Percentiles rank a stretch among this genome's conserved stretches.
phyloP scores from a whole-genome alignment of 164 flowering plant species.

The Euptelea pleiosperma region DNA sequence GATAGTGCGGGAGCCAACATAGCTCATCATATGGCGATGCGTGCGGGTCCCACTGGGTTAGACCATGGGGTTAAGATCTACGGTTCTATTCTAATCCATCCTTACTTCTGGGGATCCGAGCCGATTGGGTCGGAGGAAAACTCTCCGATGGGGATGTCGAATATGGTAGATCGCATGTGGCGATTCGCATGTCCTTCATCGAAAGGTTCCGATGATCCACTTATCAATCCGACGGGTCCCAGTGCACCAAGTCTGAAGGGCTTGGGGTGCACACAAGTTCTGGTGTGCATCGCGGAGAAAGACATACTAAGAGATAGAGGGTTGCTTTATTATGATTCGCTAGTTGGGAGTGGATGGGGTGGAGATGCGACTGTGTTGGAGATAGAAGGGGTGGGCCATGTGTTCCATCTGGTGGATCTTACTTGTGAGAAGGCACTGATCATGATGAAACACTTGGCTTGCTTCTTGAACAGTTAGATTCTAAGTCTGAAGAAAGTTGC shows the following conservation, averaged over 20 bases:
- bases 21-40: constrained; percentile 29
- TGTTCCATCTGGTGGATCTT: constrained; percentile 42
- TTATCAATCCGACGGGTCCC: constrained; percentile 44
- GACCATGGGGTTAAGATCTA: too few relatives aligned
- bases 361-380: constrained; percentile 43
- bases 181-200: constrained; percentile 35
- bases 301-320: constrained; percentile 52
- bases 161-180: constrained; percentile 54
- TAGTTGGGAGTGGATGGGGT: constrained; percentile 42
- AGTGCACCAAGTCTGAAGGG: constrained; percentile 32
- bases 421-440: constrained; percentile 30
- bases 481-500: too few relatives aligned
- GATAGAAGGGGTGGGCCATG: constrained; percentile 48
- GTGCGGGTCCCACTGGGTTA: too few relatives aligned
- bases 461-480: constrained; percentile 32
- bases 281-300: constrained; percentile 45
- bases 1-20: constrained; percentile 46
- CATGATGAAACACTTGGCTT: constrained; percentile 31
- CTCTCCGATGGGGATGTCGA: too few relatives aligned
- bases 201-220: constrained; percentile 45
- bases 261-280: constrained; percentile 34
- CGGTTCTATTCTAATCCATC: constrained; percentile 20
- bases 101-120: constrained; percentile 19
- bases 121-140: constrained; percentile 2
- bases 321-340: constrained; percentile 31